Base-by-base conservation (phyloP, 352 stramenopile genomes). In the Phytopythium cucurbitacearum region DNA sequence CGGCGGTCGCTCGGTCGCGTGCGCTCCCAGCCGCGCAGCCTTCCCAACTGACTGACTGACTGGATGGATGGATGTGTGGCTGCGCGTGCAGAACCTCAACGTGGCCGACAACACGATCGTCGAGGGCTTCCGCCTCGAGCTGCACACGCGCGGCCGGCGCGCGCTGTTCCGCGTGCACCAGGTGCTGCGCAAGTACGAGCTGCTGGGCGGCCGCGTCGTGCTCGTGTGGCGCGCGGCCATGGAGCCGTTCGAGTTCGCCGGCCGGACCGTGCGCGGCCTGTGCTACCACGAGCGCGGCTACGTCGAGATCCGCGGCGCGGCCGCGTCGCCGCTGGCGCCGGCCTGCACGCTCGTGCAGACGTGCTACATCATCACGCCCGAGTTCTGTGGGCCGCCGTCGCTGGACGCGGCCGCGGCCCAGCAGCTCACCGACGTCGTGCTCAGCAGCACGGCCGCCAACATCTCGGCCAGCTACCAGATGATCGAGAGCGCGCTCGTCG, bases 381-480 rank as follows among this genome's bases (percentile, higher is more conserved):
- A 13, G 15, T 51, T 32, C 32, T 28, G 42, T 1, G 7, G 3
- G 33, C 7, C 5, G 33, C 10, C 33, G 34, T 41, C 46, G 46
- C 62, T 67, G 10, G 32, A 43, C 10, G 7, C 40, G 0, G 12
- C 16, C 32, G 41, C 39, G 9, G 8, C 13, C 3, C 38, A 7
- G 5, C 33, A 48, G 40, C 21, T 56, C 12, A 35, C 38, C 15
- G 40, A 48, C 40, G 40, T 38, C 7, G 40, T 46, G 28, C 28
- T 56, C 3, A 46, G 41, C 40, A 35, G 39, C 38, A 56, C 49
- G 32, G 32, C 49, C 1, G 38, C 40, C 16, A 56, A 56, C 28
- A 47, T 56, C 39, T 43, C 33, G 28, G 28, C 40, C 49, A 56
- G 49, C 39, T 56, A 45, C 40, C 49, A 56, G 39, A 56, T 56